Percentiles rank a stretch among this genome's conserved stretches.
Evolutionary conservation across 192 early-diverging fungal genomes (phyloP).

Genomic region (Pecoramyces ruminantium): DNA sequence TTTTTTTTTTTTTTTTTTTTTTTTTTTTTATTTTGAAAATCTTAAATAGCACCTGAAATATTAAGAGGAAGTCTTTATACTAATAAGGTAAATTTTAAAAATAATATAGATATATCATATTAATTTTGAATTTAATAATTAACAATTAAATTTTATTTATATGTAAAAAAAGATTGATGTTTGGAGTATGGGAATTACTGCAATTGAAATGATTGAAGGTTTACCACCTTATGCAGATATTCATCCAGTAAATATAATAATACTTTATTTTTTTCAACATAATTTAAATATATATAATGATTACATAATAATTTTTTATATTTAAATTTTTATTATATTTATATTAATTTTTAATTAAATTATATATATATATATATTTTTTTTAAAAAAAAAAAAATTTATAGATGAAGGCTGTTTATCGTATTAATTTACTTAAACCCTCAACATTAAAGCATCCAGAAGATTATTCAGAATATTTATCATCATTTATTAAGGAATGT

Average conservation of each 20-base stretch:
- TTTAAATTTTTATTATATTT: too few relatives aligned
- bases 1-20: too few relatives aligned
- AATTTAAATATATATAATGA: too few relatives aligned
- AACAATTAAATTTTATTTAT: not conserved
- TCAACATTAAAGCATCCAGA: not conserved
- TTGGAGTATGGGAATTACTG: slow-evolving; percentile 93
- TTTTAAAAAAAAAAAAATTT: not conserved
- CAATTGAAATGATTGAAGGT: slow-evolving; percentile 96
- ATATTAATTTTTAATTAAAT: too few relatives aligned
- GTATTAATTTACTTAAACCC: not conserved
- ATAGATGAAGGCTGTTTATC: not conserved
- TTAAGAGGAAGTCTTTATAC: not conserved
- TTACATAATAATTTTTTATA: too few relatives aligned
- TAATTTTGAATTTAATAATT: too few relatives aligned
- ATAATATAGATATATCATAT: too few relatives aligned
- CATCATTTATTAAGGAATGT: not conserved
- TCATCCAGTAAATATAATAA: slow-evolving; percentile 10
- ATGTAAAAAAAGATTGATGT: slow-evolving; percentile 66
- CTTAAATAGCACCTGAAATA: not conserved
- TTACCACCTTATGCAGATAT: slow-evolving; percentile 70
- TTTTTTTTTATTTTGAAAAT: too few relatives aligned
- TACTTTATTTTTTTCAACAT: too few relatives aligned
- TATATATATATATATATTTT: not conserved
- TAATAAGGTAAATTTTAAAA: not conserved
- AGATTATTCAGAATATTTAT: not conserved